These are phyloP conservation scores for Colletotrichum tanaceti DNA, from an alignment of 2,329 filamentous ascomycete species.

Conservation along the genomic window DNA sequence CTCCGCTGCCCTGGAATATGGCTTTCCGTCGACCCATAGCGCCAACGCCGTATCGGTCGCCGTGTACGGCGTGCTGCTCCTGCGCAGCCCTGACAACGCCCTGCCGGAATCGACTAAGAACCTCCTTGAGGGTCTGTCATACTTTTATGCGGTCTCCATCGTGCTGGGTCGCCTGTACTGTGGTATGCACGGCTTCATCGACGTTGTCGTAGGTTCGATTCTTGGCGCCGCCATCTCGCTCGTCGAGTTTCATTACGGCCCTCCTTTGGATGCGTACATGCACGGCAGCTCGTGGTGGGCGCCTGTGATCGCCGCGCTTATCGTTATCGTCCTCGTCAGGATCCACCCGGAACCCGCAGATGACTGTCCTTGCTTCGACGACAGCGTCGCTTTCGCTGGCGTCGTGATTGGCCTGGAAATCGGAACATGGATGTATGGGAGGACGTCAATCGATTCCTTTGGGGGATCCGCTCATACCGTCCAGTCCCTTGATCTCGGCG, in stretches of 20 bases:
- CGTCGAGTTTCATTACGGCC: conserved; percentile 70
- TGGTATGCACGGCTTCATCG: conserved; percentile 97
- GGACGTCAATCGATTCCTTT: conserved; percentile 60
- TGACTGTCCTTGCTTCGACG: conserved; percentile 96
- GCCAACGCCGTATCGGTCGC: conserved; percentile 97
- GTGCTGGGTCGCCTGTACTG: conserved; percentile 93
- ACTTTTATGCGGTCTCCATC: conserved; percentile 90
- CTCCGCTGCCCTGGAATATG: conserved; percentile 93
- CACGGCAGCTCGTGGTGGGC: conserved; percentile 72
- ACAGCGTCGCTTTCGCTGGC: conserved; percentile 92
- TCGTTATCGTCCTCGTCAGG: conserved; percentile 81
- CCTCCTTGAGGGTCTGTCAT: conserved; percentile 75
- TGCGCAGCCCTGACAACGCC: conserved; percentile 74
- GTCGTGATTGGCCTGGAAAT: conserved; percentile 87
- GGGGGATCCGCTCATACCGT: conserved; percentile 57
- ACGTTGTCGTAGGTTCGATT: conserved; percentile 83
- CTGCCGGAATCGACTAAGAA: conserved; percentile 69
- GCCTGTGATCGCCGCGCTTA: conserved; percentile 70
- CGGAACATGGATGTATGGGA: conserved; percentile 84
- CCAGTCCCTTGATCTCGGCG: conserved; percentile 73
- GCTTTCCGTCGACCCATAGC: conserved; percentile 96
- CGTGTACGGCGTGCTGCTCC: conserved; percentile 80
- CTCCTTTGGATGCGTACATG: conserved; percentile 77
- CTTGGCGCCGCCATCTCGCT: conserved; percentile 76
- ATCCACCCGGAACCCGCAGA: conserved; percentile 96